Evolutionary conservation across 2,329 filamentous ascomycete species (phyloP).

Genomic region (Sporothrix brasiliensis): DNA sequence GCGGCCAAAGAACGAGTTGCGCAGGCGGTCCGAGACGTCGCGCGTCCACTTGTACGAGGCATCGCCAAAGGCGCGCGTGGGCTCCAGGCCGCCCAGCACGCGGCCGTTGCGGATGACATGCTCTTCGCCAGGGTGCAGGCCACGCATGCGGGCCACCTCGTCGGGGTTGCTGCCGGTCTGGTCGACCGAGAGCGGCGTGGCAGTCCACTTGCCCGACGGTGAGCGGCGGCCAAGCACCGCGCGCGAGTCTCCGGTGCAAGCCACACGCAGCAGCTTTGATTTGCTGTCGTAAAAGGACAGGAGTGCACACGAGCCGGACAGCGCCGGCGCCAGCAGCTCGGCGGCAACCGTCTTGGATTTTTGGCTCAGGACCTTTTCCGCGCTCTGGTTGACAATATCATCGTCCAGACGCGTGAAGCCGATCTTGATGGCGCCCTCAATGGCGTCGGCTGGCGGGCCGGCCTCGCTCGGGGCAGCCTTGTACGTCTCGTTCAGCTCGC

Average conservation of each 20-base stretch:
- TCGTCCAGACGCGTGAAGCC: constrained; percentile 88
- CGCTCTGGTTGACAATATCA: constrained; percentile 92
- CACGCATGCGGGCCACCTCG: constrained; percentile 79
- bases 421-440: constrained; percentile 89
- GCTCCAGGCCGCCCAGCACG: constrained; percentile 88
- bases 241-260: constrained; percentile 94
- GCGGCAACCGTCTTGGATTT: constrained; percentile 90
- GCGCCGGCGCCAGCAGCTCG: constrained; percentile 85
- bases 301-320: constrained; percentile 95
- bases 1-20: constrained; percentile 83
- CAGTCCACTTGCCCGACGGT: constrained; percentile 84
- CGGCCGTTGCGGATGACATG: constrained; percentile 86
- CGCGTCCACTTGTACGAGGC: constrained; percentile 95
- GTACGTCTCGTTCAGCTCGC: constrained; percentile 91
- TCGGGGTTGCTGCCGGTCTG: constrained; percentile 89
- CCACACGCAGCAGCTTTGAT: constrained; percentile 85
- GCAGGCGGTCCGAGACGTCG: constrained; percentile 80
- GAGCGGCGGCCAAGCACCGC: constrained; percentile 85
- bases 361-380: constrained; percentile 85
- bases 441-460: constrained; percentile 74
- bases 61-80: constrained; percentile 92
- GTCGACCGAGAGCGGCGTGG: constrained; percentile 85
- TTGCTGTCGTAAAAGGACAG: constrained; percentile 93
- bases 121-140: constrained; percentile 85
- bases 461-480: constrained; percentile 63